Conservation (phyloP, 164 flowering plant species). For the Aristolochia contorta region DNA sequence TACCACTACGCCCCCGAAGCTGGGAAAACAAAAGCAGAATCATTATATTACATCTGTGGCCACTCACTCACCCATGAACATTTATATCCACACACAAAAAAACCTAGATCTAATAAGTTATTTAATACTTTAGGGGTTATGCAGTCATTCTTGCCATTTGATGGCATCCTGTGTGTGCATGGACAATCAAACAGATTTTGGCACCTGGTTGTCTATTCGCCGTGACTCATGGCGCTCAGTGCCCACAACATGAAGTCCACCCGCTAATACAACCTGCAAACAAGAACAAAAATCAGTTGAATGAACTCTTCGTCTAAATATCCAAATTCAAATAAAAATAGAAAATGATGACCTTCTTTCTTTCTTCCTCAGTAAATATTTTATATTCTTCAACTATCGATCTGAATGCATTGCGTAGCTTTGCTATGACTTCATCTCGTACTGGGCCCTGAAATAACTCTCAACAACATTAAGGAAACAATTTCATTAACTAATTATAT, state of each 20-base stretch:
- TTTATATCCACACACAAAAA: too few relatives aligned
- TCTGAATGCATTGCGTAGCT: conserved; percentile 57
- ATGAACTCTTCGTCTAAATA: background rate
- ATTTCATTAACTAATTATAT: too few relatives aligned
- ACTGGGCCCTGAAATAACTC: conserved; percentile 57
- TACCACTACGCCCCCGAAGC: conserved; percentile 97
- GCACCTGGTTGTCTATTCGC: conserved; percentile 95
- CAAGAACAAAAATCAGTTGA: conserved; percentile 7
- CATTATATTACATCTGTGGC: background rate
- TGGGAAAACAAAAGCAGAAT: conserved; percentile 17
- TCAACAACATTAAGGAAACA: too few relatives aligned
- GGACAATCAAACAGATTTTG: background rate
- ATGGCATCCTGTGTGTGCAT: background rate
- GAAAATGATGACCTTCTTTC: conserved; percentile 47
- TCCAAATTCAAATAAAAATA: background rate
- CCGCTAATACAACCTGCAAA: conserved; percentile 76
- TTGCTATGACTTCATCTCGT: conserved; percentile 77
- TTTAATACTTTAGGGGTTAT: too few relatives aligned
- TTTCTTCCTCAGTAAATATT: conserved; percentile 74
- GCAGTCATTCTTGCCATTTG: too few relatives aligned
- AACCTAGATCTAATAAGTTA: too few relatives aligned
- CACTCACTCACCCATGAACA: background rate
- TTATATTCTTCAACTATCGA: conserved; percentile 71
- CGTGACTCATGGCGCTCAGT: conserved; percentile 99
- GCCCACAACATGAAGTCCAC: conserved; percentile 98